These are phyloP conservation scores for Camelina laxa DNA, from an alignment of 345 rosid genomes.

Conservation along the genomic window DNA sequence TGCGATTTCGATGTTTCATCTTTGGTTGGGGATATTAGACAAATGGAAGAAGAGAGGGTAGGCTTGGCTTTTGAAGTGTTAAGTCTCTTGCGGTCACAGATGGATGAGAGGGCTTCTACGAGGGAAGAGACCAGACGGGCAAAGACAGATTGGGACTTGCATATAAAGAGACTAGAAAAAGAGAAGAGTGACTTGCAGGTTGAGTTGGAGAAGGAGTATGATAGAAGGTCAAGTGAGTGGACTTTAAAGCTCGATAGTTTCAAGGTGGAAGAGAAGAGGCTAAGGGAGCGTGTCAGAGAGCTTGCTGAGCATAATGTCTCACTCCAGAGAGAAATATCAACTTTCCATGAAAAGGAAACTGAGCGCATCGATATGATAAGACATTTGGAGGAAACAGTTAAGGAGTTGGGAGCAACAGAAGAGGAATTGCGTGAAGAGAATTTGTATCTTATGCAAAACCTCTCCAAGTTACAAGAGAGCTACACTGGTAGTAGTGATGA, in stretches of 20 bases:
- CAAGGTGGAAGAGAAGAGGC: constrained; percentile 81
- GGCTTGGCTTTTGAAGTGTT: constrained; percentile 80
- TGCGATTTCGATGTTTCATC: constrained; percentile 62
- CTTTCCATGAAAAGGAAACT: constrained; percentile 70
- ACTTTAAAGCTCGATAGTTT: constrained; percentile 71
- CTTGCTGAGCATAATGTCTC: constrained; percentile 96
- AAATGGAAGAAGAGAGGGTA: constrained; percentile 67
- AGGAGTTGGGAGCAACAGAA: constrained; percentile 53
- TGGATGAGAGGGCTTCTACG: constrained; percentile 62
- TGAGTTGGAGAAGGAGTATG: constrained; percentile 87
- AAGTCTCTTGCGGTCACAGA: constrained; percentile 62
- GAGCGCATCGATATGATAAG: constrained; percentile 61
- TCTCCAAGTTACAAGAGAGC: constrained; percentile 61
- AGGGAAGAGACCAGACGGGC: constrained; percentile 62
- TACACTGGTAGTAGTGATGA: constrained; percentile 50
- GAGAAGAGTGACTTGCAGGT: constrained; percentile 80
- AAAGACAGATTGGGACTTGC: constrained; percentile 61
- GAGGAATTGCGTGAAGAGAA: constrained; percentile 63
- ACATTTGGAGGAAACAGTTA: constrained; percentile 60
- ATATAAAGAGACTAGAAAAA: constrained; percentile 60
- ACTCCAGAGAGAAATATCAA: constrained; percentile 82
- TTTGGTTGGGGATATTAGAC: constrained; percentile 61
- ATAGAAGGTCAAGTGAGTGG: constrained; percentile 93
- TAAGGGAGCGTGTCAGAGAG: constrained; percentile 92
- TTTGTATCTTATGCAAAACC: constrained; percentile 46